phyloP scores from a whole-genome alignment of 2,329 filamentous ascomycete species.

The Cytospora piceicola region DNA sequence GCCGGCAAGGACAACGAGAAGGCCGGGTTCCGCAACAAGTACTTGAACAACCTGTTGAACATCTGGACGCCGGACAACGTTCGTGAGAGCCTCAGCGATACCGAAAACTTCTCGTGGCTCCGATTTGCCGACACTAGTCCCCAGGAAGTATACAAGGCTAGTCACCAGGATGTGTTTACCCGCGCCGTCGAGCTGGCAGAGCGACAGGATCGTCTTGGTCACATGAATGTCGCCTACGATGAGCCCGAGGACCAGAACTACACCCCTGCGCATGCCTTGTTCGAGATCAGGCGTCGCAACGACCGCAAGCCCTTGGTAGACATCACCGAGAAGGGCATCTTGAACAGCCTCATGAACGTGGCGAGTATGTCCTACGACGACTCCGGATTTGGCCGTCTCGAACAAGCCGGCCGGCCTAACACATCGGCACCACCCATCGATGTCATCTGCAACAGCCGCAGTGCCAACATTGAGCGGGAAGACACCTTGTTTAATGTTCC shows the following conservation, averaged over 20 bases:
- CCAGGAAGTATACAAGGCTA: conserved; percentile 71
- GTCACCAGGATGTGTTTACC: conserved; percentile 72
- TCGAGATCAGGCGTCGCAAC: conserved; percentile 76
- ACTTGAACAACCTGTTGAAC: conserved; percentile 81
- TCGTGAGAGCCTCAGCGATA: conserved; percentile 61
- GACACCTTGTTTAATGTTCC: conserved; percentile 76
- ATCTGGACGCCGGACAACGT: conserved; percentile 86
- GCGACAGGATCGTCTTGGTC: conserved; percentile 63
- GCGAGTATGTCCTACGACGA: conserved; percentile 66
- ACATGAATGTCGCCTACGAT: conserved; percentile 72
- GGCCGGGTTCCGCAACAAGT: conserved; percentile 81
- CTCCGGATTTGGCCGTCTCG: conserved; percentile 75
- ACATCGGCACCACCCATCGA: conserved; percentile 87
- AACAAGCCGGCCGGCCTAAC: conserved; percentile 77
- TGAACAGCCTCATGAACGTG: conserved; percentile 80
- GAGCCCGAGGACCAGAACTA: conserved; percentile 64
- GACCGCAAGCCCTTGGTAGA: conserved; percentile 70
- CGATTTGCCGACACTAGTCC: conserved; percentile 81
- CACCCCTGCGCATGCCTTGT: conserved; percentile 74
- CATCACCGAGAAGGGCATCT: conserved; percentile 70
- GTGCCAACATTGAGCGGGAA: conserved; percentile 67
- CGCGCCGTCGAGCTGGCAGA: conserved; percentile 67
- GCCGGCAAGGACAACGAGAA: conserved; percentile 72
- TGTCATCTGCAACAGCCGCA: conserved; percentile 73
- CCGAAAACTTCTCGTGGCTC: conserved; percentile 83